These are phyloP conservation scores for Colletotrichum paranaense DNA, from an alignment of 2,329 filamentous ascomycete genomes.

Conservation along the genomic window DNA sequence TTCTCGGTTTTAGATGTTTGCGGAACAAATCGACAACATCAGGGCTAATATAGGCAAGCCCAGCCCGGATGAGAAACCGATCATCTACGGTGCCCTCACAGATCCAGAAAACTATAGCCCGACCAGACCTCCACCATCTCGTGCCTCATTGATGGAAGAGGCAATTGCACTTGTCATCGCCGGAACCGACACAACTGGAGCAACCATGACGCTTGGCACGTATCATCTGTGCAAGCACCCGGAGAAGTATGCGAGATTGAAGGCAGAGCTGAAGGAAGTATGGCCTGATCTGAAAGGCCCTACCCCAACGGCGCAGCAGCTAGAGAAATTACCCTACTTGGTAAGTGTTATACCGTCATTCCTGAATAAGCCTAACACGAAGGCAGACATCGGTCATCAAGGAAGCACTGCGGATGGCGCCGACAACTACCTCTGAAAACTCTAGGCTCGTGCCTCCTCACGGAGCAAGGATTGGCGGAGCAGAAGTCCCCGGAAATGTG, in stretches of 20 bases:
- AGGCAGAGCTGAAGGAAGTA: neutral
- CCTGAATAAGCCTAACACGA: too few species aligned
- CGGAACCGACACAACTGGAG: neutral
- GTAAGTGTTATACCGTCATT: neutral
- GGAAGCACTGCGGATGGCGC: too few species aligned
- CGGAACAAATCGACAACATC: neutral
- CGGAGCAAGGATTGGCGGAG: too few species aligned
- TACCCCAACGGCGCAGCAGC: neutral
- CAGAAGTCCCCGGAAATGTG: too few species aligned
- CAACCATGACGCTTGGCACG: neutral
- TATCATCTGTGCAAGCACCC: neutral
- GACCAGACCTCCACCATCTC: neutral
- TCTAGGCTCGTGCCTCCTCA: too few species aligned
- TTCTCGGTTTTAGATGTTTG: neutral
- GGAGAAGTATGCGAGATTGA: neutral
- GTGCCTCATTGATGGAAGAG: neutral
- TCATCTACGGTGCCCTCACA: too few species aligned
- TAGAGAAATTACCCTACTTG: neutral
- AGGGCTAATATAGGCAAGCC: too few species aligned
- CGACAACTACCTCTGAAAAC: too few species aligned
- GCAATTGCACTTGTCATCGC: neutral
- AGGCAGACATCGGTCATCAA: too few species aligned
- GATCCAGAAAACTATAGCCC: neutral
- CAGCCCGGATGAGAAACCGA: too few species aligned
- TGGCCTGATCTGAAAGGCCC: neutral